Evolutionary conservation across 192 early-diverging fungal species (phyloP), one percentile per base, ranked within the genome.

Genomic region (Coemansia sp.): DNA sequence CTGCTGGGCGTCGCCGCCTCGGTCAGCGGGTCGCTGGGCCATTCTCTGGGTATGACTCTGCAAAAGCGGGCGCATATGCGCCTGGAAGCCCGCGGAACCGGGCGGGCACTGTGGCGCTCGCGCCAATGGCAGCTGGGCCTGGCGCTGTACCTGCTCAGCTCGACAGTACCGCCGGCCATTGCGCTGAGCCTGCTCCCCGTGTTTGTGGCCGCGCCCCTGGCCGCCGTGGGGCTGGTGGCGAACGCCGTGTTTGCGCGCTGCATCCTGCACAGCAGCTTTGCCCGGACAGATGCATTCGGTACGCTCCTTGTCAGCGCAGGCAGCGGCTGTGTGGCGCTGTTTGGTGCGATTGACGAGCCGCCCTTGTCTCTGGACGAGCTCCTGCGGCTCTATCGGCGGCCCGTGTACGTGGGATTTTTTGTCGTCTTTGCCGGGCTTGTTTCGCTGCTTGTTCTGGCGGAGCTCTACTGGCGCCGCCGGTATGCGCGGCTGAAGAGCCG

Each of bases 111-210:
- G 12, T 73, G 69, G 65, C 44, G 37, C 12, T 78, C 77, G 58
- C 53, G 78, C 0, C 63, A 86, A 30, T 89, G 87, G 87, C 79
- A 82, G 46, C 34, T 67, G 7, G 84, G 84, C 17, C 76, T 87
- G 53, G 73, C 63, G 18, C 77, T 81, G 16, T 87, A 83, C 39
- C 64, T 89, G 42, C 45, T 80, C 28, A 82, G 85, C 32, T 86
- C 85, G 25, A 79, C 84, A 7, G 81, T 79, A 13, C 85, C 85
- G 35, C 82, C 85, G 0, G 66, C 80, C 6, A 79, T 89, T 26
- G 80, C 87, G 0, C 82, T 89, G 36, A 86, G 84, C 44, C 81
- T 85, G 41, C 73, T 89, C 9, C 87, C 87, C 2, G 83, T 89
- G 9, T 80, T 86, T 47, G 86, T 87, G 35, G 62, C 86, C 12